Conservation (phyloP, 129 eudicot species). For the Flaveria sonorensis region DNA sequence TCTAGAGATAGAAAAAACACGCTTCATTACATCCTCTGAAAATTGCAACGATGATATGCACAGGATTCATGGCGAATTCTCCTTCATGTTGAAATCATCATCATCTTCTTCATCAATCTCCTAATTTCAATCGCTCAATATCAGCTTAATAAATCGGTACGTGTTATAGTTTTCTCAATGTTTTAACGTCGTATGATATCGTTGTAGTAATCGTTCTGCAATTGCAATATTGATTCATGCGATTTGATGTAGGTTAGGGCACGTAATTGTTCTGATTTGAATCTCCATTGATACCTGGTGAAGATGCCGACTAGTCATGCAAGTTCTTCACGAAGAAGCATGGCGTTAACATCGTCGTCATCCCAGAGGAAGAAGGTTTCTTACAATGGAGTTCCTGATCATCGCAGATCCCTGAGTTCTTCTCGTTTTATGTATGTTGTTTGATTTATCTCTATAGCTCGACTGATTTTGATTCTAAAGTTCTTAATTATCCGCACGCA, state of each 20-base stretch:
- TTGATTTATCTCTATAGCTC: too few relatives aligned
- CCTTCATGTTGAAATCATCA: not conserved
- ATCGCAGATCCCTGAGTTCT: conserved; percentile 49
- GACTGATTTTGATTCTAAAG: not conserved
- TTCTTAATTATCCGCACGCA: conserved; percentile 14
- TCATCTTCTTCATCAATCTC: conserved; percentile 11
- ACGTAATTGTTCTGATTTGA: not conserved
- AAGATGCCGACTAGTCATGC: conserved; percentile 71
- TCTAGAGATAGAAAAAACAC: conserved; percentile 1
- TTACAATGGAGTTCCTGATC: conserved; percentile 33
- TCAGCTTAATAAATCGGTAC: conserved; percentile 4
- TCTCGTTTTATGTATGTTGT: conserved; percentile 64
- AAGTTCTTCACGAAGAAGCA: conserved; percentile 66
- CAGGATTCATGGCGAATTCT: conserved; percentile 25
- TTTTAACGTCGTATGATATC: not conserved
- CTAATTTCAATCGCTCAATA: not conserved
- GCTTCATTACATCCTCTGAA: conserved; percentile 43
- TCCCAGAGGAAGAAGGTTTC: conserved; percentile 45
- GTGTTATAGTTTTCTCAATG: not conserved
- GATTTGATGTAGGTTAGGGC: conserved; percentile 18
- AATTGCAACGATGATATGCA: conserved; percentile 27
- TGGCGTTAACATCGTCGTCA: conserved; percentile 52
- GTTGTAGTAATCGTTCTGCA: not conserved
- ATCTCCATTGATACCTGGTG: conserved; percentile 16
- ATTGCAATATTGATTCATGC: not conserved